Conservation (phyloP, 305 asterid species). For the Solanum aculeatissimum region DNA sequence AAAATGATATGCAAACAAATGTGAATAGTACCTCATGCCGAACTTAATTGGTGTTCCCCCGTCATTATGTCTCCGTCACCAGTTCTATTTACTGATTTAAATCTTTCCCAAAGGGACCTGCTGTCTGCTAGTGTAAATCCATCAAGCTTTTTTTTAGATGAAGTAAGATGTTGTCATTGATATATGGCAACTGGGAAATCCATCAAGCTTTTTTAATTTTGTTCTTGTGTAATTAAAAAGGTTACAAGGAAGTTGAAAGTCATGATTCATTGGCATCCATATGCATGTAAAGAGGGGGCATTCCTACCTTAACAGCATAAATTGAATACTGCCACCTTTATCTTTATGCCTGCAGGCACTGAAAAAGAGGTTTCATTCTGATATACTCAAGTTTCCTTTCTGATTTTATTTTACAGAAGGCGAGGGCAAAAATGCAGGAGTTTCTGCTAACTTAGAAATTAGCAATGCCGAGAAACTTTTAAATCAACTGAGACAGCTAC, state of each 20-base stretch:
- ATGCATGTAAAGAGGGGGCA: background rate
- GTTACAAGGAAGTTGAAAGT: background rate
- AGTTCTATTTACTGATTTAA: background rate
- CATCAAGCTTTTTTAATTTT: background rate
- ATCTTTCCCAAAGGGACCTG: background rate
- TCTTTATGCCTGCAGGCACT: background rate
- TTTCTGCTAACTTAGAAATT: background rate
- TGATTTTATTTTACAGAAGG: slow-evolving; percentile 5
- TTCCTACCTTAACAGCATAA: background rate
- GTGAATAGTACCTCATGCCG: background rate
- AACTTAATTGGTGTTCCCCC: background rate
- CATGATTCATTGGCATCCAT: background rate
- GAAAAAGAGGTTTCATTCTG: background rate
- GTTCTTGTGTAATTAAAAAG: background rate
- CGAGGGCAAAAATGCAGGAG: slow-evolving; percentile 4
- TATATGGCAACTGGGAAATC: no score
- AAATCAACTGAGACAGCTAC: slow-evolving; percentile 15
- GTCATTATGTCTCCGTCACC: background rate
- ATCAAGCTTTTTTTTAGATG: background rate
- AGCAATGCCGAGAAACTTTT: slow-evolving; percentile 4
- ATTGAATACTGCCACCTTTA: background rate
- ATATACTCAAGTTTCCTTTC: background rate
- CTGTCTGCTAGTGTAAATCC: background rate
- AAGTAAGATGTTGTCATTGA: no score
- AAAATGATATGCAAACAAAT: background rate